These are phyloP conservation scores for Adenanthera pavonina DNA, from an alignment of 306 rosid species.

Conservation along the genomic window DNA sequence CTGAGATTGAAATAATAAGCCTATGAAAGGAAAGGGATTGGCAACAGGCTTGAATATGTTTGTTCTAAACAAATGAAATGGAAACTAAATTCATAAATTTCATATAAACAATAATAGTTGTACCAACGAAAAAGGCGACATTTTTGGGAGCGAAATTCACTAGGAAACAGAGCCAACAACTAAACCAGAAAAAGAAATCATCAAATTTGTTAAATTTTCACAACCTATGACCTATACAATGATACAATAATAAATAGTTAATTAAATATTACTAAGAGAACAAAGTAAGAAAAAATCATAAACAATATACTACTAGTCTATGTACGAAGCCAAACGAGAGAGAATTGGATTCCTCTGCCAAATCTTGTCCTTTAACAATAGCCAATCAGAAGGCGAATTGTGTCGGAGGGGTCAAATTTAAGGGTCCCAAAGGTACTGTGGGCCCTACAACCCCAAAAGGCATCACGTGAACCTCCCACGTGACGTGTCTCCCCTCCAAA, in stretches of 20 bases:
- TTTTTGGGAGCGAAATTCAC: background rate
- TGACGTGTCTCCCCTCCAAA: slow-evolving; percentile 37
- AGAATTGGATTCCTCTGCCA: slow-evolving; percentile 61
- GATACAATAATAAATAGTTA: background rate
- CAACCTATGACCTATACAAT: background rate
- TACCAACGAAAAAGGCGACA: background rate
- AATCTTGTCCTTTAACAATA: slow-evolving; percentile 51
- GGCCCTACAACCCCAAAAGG: slow-evolving; percentile 24
- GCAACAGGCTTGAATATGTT: too few relatives aligned
- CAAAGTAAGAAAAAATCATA: background rate
- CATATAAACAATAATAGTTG: background rate
- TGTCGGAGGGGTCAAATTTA: slow-evolving; percentile 38
- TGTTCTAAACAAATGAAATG: background rate
- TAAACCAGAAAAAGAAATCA: background rate
- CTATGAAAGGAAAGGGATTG: too few relatives aligned
- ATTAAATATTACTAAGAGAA: background rate
- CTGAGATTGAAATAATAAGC: too few relatives aligned
- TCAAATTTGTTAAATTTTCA: background rate
- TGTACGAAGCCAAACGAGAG: background rate
- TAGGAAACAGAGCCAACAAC: background rate
- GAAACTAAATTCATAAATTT: background rate
- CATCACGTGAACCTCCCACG: slow-evolving; percentile 62
- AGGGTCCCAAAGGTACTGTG: slow-evolving; percentile 10
- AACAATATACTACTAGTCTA: background rate
- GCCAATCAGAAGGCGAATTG: slow-evolving; percentile 46